A percentile compares a stretch with the other conserved stretches of the same genome.
Evolutionary conservation across 2,329 filamentous ascomycete species (phyloP).

Genomic region (Hysterium pulicare): DNA sequence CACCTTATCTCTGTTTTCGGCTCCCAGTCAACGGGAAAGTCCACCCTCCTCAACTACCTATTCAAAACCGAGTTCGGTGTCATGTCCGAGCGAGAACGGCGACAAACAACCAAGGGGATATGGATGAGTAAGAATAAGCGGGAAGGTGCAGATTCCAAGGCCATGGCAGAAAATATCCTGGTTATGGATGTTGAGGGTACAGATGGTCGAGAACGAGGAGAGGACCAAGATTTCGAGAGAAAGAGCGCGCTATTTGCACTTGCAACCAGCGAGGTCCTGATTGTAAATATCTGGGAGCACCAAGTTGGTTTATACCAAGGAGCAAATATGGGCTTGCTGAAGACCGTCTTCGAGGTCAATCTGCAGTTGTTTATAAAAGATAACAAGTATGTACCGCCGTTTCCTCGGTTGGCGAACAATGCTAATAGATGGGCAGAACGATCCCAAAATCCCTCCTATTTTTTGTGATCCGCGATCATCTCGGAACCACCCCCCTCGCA

Average conservation of each 20-base stretch:
- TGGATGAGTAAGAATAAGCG: slow-evolving; percentile 98
- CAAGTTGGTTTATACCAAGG: slow-evolving; percentile 97
- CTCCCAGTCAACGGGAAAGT: slow-evolving; percentile 97
- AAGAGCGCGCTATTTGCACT: slow-evolving; percentile 97
- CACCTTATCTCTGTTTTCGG: slow-evolving; percentile 99
- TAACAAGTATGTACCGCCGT: slow-evolving; percentile 65
- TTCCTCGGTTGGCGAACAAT: not conserved
- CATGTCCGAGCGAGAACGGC: slow-evolving; percentile 91
- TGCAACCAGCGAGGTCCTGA: slow-evolving; percentile 94
- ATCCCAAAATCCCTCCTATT: slow-evolving; percentile 89
- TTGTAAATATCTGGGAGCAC: slow-evolving; percentile 99
- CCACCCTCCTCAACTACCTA: slow-evolving; percentile 90
- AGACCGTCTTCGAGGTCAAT: slow-evolving; percentile 99
- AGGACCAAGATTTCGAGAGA: slow-evolving; percentile 98
- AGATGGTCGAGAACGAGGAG: slow-evolving; percentile 90
- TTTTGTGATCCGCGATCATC: slow-evolving; percentile 97
- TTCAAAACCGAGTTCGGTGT: slow-evolving; percentile 96
- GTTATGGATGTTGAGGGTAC: slow-evolving; percentile 99
- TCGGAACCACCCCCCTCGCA: slow-evolving; percentile 83
- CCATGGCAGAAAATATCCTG: slow-evolving; percentile 95
- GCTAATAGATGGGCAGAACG: slow-evolving; percentile 58
- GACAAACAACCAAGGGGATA: slow-evolving; percentile 98
- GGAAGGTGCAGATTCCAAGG: slow-evolving; percentile 45
- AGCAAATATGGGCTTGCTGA: slow-evolving; percentile 96
- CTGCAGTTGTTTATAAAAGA: slow-evolving; percentile 95